A percentile compares a stretch with the other conserved stretches of the same genome.
These are phyloP conservation scores for Chalciporus chontae DNA, from an alignment of 768 basidiomycete genomes.

Conservation along the genomic window DNA sequence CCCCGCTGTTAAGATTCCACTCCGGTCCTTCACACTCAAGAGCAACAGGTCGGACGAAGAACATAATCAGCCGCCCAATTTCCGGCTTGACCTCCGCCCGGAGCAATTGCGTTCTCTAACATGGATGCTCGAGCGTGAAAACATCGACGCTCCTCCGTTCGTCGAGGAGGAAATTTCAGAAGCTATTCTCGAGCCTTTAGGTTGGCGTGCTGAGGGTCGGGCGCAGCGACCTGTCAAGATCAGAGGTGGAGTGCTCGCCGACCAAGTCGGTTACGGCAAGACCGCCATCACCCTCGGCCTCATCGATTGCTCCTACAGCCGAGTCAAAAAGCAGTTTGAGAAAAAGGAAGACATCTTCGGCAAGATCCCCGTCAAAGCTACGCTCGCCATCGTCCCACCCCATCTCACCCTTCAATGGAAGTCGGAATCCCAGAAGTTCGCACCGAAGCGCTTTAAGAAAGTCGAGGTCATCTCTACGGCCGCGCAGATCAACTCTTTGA, in stretches of 20 bases:
- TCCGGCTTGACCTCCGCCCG: slow-evolving; percentile 64
- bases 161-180: slow-evolving; percentile 94
- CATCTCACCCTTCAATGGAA: slow-evolving; percentile 91
- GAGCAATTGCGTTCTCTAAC: slow-evolving; percentile 88
- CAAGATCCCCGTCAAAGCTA: slow-evolving; percentile 75
- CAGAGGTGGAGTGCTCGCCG: slow-evolving; percentile 89
- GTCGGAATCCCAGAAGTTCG: slow-evolving; percentile 82
- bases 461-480: slow-evolving; percentile 67
- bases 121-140: slow-evolving; percentile 90
- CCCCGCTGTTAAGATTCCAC: slow-evolving; percentile 53
- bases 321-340: slow-evolving; percentile 55
- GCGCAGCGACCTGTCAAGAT: slow-evolving; percentile 73
- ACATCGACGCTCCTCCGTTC: slow-evolving; percentile 61
- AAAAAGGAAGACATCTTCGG: slow-evolving; percentile 46
- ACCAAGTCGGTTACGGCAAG: slow-evolving; percentile 97
- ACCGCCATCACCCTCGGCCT: slow-evolving; percentile 92
- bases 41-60: slow-evolving; percentile 75
- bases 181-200: slow-evolving; percentile 77
- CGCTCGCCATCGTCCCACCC: slow-evolving; percentile 82
- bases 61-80: slow-evolving; percentile 75
- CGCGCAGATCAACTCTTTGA: slow-evolving; percentile 64
- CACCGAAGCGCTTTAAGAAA: slow-evolving; percentile 39
- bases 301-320: slow-evolving; percentile 66
- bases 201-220: slow-evolving; percentile 94
- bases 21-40: slow-evolving; percentile 63